Evolutionary conservation across 2,329 filamentous ascomycete genomes (phyloP), one percentile per base, ranked within the genome.

Genomic region (Fusarium heterosporum): DNA sequence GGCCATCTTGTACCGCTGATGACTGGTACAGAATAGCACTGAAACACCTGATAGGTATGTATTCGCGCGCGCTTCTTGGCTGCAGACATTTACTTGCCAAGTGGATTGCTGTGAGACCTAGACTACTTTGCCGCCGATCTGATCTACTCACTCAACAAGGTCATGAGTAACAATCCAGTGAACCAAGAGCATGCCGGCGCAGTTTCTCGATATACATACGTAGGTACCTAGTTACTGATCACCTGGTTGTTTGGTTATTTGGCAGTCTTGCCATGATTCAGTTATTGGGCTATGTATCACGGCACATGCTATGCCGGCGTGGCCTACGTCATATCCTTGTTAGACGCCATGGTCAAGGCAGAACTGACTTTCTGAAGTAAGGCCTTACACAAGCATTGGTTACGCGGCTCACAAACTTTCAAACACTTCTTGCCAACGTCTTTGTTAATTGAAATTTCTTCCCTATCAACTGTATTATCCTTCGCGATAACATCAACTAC

Each of bases 271-370:
- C 42, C 40, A 41, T 36, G 32, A 52, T 14, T 45, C 16, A 34
- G 26, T 30, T 58, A 30, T 55, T 66, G 34, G 41, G 14, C 16
- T 36, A 26, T 30, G 8, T 46, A 39, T 48, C 26, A 54, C 36
- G 36, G 55, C 62, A 69, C 66, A 55, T 55, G 53, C 30, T 57
- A 40, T 45, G 51, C 60, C 59, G 52, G 58, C 59, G 45, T 43
- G 59, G 59, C 46, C 52, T 64, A 64, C 61, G 61, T 64, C 55
- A 61, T 64, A 59, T 42, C 25, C 22, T 8, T 39, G n/a, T 14
- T 32, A 14, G 41, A 34, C 26, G 50, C 56, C 43, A 56, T 42
- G 43, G 40, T 26, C 38, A 49, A 56, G 38, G 47, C 30, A 42
- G 42, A 22, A 22, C 22, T 22, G 22, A 47, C 39, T 34, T 55